Conservation (phyloP, 179 eudicot genomes). For the Vitellaria paradoxa region DNA sequence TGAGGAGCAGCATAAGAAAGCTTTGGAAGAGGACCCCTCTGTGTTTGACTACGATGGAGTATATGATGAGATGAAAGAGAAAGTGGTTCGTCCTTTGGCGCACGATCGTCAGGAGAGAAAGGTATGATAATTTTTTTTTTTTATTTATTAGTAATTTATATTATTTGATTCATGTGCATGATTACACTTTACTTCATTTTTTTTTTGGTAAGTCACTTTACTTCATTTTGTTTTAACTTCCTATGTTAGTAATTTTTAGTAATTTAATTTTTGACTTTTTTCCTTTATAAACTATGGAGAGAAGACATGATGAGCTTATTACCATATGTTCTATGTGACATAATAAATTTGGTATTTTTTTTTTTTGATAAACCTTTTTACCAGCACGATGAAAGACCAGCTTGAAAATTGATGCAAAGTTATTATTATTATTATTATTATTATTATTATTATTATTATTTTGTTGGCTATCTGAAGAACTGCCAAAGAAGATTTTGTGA, state of each 20-base stretch:
- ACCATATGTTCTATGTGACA: background rate
- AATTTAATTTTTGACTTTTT: background rate
- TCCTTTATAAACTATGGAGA: background rate
- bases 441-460: too few species aligned
- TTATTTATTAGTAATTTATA: background rate
- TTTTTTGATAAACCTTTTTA: background rate
- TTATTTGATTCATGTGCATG: slow-evolving; percentile 6
- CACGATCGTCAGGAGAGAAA: slow-evolving; percentile 74
- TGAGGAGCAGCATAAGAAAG: slow-evolving; percentile 92
- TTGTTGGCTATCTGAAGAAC: background rate
- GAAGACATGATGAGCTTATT: background rate
- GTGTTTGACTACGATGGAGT: slow-evolving; percentile 91
- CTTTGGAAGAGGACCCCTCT: slow-evolving; percentile 87
- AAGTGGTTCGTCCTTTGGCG: slow-evolving; percentile 46
- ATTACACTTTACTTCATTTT: background rate
- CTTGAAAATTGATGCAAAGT: background rate
- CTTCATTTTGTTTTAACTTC: background rate
- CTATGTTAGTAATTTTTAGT: background rate
- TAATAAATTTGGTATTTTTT: background rate
- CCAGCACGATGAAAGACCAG: background rate
- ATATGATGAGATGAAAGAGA: slow-evolving; percentile 81
- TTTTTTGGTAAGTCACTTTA: too few species aligned
- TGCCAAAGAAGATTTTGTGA: background rate
- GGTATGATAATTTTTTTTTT: slow-evolving; percentile 27
- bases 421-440: too few species aligned